Conservation (phyloP, 106 monocot species). For the Gastrodia elata region DNA sequence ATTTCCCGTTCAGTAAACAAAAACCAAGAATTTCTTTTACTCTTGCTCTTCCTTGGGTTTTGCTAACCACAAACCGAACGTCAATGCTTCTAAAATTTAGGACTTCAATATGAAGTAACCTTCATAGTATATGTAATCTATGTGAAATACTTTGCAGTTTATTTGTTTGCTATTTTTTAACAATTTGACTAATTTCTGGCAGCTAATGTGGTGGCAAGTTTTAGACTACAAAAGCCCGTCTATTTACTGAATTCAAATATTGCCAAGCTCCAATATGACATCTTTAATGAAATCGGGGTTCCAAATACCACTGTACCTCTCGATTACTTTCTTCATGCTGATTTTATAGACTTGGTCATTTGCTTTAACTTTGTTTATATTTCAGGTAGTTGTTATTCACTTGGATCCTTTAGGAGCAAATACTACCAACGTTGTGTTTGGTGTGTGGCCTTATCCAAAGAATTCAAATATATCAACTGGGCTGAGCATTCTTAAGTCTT, state of each 20-base stretch:
- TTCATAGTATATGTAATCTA: neutral
- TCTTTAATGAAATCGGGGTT: constrained; percentile 80
- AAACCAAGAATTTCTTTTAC: too few relatives aligned
- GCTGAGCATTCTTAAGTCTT: constrained; percentile 64
- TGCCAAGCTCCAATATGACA: constrained; percentile 62
- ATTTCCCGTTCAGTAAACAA: too few relatives aligned
- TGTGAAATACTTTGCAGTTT: neutral
- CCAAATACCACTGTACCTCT: constrained; percentile 55
- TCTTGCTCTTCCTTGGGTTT: too few relatives aligned
- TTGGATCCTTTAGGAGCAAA: constrained; percentile 49
- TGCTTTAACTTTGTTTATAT: constrained; percentile 12
- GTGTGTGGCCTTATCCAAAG: constrained; percentile 65
- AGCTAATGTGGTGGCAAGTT: constrained; percentile 82
- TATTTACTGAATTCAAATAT: constrained; percentile 39
- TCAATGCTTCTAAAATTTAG: too few relatives aligned
- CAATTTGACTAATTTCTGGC: constrained; percentile 5
- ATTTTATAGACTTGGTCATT: neutral
- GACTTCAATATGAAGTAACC: neutral
- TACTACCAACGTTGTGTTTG: constrained; percentile 81
- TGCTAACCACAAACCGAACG: too few relatives aligned
- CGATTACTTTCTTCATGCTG: constrained; percentile 1
- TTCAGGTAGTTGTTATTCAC: constrained; percentile 46
- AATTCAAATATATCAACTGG: constrained; percentile 50
- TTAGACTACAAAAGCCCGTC: constrained; percentile 59
- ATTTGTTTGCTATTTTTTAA: constrained; percentile 6